A percentile compares a stretch with the other conserved stretches of the same genome.
phyloP scores from a whole-genome alignment of 148 eudicot genomes.

The Chenopodium suecicum region DNA sequence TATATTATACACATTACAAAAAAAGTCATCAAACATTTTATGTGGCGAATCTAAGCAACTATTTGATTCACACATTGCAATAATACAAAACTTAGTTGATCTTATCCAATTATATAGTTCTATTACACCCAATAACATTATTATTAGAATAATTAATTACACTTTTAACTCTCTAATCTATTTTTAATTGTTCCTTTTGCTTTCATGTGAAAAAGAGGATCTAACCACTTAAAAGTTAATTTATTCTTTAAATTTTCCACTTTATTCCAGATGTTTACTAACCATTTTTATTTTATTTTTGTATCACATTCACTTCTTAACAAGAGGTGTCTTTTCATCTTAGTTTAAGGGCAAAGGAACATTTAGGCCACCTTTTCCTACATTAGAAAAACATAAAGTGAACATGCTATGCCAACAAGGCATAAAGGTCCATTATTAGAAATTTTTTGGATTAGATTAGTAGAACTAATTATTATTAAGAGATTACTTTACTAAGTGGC shows the following conservation, averaged over 20 bases:
- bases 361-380: slow-evolving; percentile 9
- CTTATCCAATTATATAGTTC: slow-evolving; percentile 28
- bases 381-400: slow-evolving; percentile 19
- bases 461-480: not conserved
- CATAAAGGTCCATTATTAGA: slow-evolving; percentile 14
- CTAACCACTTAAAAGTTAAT: slow-evolving; percentile 27
- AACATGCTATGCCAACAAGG: slow-evolving; percentile 26
- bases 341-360: slow-evolving; percentile 31
- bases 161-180: not conserved
- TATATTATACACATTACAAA: too few relatives aligned
- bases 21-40: slow-evolving; percentile 15
- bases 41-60: slow-evolving; percentile 26
- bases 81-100: not conserved
- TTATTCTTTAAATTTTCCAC: slow-evolving; percentile 10
- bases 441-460: not conserved
- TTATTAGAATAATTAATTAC: not conserved
- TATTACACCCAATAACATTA: not conserved
- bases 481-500: too few relatives aligned
- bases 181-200: not conserved
- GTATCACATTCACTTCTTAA: not conserved
- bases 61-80: slow-evolving; percentile 18
- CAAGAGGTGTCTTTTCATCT: slow-evolving; percentile 27
- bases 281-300: not conserved
- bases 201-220: slow-evolving; percentile 14
- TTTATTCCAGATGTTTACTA: not conserved